Base-by-base conservation (phyloP, 2,329 filamentous ascomycete genomes). In the Ascochyta rabiei region DNA sequence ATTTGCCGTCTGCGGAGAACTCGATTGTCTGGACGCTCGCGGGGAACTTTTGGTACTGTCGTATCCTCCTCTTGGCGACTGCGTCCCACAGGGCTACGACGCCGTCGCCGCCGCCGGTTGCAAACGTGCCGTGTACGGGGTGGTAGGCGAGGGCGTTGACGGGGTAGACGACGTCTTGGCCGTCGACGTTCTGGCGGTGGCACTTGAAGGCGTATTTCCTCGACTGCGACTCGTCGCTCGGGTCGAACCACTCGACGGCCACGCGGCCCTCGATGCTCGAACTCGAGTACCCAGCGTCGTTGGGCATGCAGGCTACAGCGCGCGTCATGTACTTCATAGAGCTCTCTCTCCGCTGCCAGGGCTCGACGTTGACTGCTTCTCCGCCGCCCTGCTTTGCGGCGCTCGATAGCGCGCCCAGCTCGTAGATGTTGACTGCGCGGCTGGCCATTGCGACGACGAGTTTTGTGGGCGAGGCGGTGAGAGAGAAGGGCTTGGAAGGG, bases 121-220 rank as follows among this genome's bases (percentile, higher is more conserved):
- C 93, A 75, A 97, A 96, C 0, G 91, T 96, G 57, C 91, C 91
- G 60, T 86, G 81, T 1, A 89, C 77, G 0, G 91, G 91, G 75
- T 97, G 92, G 78, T 96, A 97, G 0, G 90, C 86, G 7, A 97
- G 82, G 2, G 92, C 89, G 71, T 97, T 95, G 63, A 97, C 93
- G 0, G 93, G 93, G 69, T 93, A 96, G 3, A 97, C 91, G 4
- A 96, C 83, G 68, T 96, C 93, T 24, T 83, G 86, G 44, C 86
- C 86, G 35, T 87, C 83, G 2, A 85, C 77, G 1, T 86, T 83
- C 74, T 96, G 91, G 4, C 95, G 86, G 77, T 99, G 95, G 77
- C 95, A 99, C 77, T 99, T 99, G 85, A 99, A 99, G 13, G 95
- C 95, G 75, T 98, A 99, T 76, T 97, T 98, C 63, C 93, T 86